Base-by-base conservation (phyloP, 164 flowering plant species). In the Nymphaea colorata region DNA sequence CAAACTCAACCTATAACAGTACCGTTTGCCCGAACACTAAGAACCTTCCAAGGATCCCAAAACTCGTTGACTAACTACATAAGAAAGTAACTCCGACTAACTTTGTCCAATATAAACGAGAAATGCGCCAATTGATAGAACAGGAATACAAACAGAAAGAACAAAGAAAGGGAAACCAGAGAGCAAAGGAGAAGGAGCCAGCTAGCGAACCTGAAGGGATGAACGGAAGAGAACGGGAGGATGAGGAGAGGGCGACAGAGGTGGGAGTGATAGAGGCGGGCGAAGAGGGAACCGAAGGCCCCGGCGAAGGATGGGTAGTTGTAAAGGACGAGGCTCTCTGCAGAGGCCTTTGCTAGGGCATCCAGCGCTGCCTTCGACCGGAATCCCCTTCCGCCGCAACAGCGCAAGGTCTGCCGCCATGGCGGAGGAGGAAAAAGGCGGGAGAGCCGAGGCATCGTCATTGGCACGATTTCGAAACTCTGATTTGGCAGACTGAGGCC, bases 281-380 rank as follows among this genome's bases (percentile, higher is more conserved):
- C 89, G 75, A 86, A 90, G 47, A 91, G 88, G 64, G 99, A 90
- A 0, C 89, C 75, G 67, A 78, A 85, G 0, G 96, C 91, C 8
- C 98, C 98, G 8, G 96, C 85, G 73, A 88, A 83, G 0, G 96
- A 90, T 0, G 99, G 98, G 74, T 94, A 94, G 72, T 91, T 91
- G 88, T 94, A 94, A 64, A 94, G 83, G 11, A 81, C 82, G 14
- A 94, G 41, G 70, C 63, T 78, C 4, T 76, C 81, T 65, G 84
- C 84, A 0, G 85, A 73, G 25, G 94, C 96, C 72, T 62, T 83
- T 44, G 69, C 68, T 61, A 94, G 78, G 64, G 92, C 86, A 70
- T 86, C 92, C 45, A 91, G 68, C 6, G 96, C 90, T 3, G 96
- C 88, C 66, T 88, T 79, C 2, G 97, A 94, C 65, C 98, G 83